Conservation (phyloP, 2,329 filamentous ascomycete genomes). For the Magnaporthiopsis incrustans region DNA sequence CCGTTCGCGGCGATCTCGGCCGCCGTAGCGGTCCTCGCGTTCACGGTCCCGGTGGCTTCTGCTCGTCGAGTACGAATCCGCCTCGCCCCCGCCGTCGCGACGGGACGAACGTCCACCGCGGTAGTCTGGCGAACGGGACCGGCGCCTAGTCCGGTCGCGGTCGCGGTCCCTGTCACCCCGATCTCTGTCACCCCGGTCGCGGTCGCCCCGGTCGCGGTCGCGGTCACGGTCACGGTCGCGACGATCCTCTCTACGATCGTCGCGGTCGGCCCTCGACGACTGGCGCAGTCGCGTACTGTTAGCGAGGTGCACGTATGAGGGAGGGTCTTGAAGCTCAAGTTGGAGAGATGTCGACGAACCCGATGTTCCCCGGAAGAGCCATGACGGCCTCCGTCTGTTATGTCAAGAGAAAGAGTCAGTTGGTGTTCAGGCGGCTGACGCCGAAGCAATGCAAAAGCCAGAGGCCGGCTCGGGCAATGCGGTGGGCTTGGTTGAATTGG, state of each 20-base stretch:
- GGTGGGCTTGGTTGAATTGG: constrained; percentile 7
- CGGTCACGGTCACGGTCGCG: constrained; percentile 15
- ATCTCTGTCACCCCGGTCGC: constrained; percentile 8
- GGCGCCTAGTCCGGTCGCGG: constrained; percentile 51
- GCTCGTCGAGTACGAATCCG: constrained; percentile 84
- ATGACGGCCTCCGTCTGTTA: constrained; percentile 39
- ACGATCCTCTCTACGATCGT: constrained; percentile 15
- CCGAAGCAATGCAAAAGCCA: not conserved
- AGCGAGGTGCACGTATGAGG: not conserved
- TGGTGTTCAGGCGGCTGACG: constrained; percentile 2
- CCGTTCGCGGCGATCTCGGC: constrained; percentile 55
- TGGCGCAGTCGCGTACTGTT: constrained; percentile 11
- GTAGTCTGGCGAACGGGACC: constrained; percentile 80
- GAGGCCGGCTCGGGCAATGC: constrained; percentile 7
- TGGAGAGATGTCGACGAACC: constrained; percentile 27
- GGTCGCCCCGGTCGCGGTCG: constrained; percentile 20
- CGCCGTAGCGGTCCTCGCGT: constrained; percentile 82
- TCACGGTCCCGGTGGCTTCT: constrained; percentile 88
- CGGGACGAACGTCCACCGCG: constrained; percentile 55
- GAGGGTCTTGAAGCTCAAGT: not conserved
- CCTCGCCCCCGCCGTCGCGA: constrained; percentile 62
- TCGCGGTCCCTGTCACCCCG: constrained; percentile 14
- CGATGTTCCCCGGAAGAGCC: constrained; percentile 45
- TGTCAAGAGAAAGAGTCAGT: constrained; percentile 24
- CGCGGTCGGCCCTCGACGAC: constrained; percentile 25